Percentiles rank a stretch among this genome's conserved stretches.
phyloP scores from a whole-genome alignment of 495 filamentous ascomycete species.

The Tuber indicum region DNA sequence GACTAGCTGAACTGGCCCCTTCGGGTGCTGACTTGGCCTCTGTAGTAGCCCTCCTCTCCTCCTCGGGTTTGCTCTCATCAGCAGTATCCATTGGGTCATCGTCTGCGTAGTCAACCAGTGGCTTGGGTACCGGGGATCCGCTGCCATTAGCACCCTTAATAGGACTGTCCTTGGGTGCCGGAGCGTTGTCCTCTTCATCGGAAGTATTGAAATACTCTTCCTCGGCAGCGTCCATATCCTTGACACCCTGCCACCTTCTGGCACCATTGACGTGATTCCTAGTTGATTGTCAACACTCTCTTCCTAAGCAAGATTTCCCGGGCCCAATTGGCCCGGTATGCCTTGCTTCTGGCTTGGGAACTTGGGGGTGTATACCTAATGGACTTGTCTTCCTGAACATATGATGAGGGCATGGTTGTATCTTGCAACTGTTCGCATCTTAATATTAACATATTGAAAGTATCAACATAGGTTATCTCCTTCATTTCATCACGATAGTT shows the following conservation, averaged over 20 bases:
- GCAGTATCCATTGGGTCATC: conserved; percentile 65
- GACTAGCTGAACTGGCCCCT: conserved; percentile 25
- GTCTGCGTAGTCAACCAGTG: conserved; percentile 84
- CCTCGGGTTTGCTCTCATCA: conserved; percentile 53
- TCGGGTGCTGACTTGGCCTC: conserved; percentile 13
- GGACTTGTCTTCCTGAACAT: conserved; percentile 47
- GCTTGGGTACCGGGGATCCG: conserved; percentile 53
- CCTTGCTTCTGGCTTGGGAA: neutral
- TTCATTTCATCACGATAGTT: conserved; percentile 78
- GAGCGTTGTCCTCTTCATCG: conserved; percentile 52
- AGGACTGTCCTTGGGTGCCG: conserved; percentile 27
- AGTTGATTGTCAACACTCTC: conserved; percentile 2
- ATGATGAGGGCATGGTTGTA: conserved; percentile 44
- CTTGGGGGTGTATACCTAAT: neutral
- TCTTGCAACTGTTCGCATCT: conserved; percentile 64
- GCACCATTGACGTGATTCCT: conserved; percentile 59
- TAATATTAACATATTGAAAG: conserved; percentile 66
- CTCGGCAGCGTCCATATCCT: conserved; percentile 77
- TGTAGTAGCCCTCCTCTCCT: conserved; percentile 19
- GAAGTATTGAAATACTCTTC: conserved; percentile 92
- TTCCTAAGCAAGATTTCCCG: neutral
- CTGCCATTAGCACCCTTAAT: conserved; percentile 43
- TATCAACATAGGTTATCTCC: conserved; percentile 76
- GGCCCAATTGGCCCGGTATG: neutral
- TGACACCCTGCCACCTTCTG: conserved; percentile 63